These are phyloP conservation scores for Diplodia sapinea DNA, from an alignment of 2,329 filamentous ascomycete species.

Conservation along the genomic window DNA sequence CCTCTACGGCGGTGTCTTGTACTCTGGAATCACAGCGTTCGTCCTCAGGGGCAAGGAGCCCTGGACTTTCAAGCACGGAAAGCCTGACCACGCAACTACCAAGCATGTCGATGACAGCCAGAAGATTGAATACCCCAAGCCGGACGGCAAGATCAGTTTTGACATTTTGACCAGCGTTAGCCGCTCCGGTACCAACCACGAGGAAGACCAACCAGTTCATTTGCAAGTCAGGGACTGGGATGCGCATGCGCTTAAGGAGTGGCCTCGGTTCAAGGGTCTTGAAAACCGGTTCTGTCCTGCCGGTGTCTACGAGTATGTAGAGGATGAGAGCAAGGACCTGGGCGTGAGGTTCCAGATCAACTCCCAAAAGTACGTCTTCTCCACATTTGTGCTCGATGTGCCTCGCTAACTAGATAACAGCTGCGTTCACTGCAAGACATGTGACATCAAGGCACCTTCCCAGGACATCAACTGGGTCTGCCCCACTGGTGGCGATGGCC, in stretches of 20 bases:
- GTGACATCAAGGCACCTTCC: slow-evolving; percentile 95
- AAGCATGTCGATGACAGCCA: slow-evolving; percentile 77
- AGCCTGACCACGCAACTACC: slow-evolving; percentile 77
- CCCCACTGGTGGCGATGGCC: slow-evolving; percentile 84
- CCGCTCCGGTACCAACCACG: slow-evolving; percentile 95
- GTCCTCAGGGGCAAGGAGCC: slow-evolving; percentile 82
- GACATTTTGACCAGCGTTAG: slow-evolving; percentile 96
- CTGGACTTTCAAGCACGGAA: slow-evolving; percentile 89
- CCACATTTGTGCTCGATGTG: slow-evolving; percentile 39
- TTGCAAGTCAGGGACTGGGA: slow-evolving; percentile 96
- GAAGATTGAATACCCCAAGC: slow-evolving; percentile 97
- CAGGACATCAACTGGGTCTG: slow-evolving; percentile 95
- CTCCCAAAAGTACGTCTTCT: slow-evolving; percentile 82
- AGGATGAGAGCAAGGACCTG: slow-evolving; percentile 83
- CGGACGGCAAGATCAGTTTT: slow-evolving; percentile 92
- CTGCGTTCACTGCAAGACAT: slow-evolving; percentile 99
- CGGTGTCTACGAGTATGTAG: slow-evolving; percentile 96
- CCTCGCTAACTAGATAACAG: slow-evolving; percentile 54
- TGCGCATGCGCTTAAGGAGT: slow-evolving; percentile 80
- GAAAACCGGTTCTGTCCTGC: slow-evolving; percentile 98
- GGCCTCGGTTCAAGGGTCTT: slow-evolving; percentile 85
- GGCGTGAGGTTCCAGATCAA: slow-evolving; percentile 98
- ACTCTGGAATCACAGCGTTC: slow-evolving; percentile 91
- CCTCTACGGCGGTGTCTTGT: slow-evolving; percentile 85
- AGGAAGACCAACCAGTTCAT: slow-evolving; percentile 97